Evolutionary conservation across 768 basidiomycete genomes (phyloP).

Genomic region (Auricularia sp.): DNA sequence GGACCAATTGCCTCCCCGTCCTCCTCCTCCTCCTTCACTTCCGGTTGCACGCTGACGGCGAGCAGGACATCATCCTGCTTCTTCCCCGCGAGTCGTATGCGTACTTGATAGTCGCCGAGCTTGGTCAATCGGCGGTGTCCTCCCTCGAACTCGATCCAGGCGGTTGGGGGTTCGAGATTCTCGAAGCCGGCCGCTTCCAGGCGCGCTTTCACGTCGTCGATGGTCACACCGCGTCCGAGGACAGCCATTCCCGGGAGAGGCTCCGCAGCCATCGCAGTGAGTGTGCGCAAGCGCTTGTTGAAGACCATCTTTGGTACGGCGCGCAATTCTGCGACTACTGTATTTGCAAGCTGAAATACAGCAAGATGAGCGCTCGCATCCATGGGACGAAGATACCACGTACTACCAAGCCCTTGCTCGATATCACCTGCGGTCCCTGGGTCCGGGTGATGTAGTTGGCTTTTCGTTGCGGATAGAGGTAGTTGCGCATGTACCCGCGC

Average conservation of each 20-base stretch:
- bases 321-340: neutral
- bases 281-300: neutral
- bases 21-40: too few species aligned
- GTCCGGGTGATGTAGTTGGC: neutral
- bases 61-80: too few species aligned
- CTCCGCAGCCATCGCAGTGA: neutral
- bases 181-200: neutral
- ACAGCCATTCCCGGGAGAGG: neutral
- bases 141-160: too few species aligned
- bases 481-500: conserved; percentile 1
- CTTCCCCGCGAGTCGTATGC: too few species aligned
- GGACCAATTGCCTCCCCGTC: too few species aligned
- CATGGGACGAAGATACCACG: neutral
- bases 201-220: neutral
- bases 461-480: conserved; percentile 1
- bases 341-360: neutral
- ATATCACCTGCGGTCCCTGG: neutral
- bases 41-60: too few species aligned
- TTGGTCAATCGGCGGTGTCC: too few species aligned
- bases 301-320: neutral
- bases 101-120: too few species aligned
- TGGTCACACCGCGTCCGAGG: neutral
- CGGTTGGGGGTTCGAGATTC: neutral
- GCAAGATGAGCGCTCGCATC: too few species aligned
- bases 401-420: neutral